Evolutionary conservation across 2,329 filamentous ascomycete genomes (phyloP).

Genomic region (Beauveria australis): DNA sequence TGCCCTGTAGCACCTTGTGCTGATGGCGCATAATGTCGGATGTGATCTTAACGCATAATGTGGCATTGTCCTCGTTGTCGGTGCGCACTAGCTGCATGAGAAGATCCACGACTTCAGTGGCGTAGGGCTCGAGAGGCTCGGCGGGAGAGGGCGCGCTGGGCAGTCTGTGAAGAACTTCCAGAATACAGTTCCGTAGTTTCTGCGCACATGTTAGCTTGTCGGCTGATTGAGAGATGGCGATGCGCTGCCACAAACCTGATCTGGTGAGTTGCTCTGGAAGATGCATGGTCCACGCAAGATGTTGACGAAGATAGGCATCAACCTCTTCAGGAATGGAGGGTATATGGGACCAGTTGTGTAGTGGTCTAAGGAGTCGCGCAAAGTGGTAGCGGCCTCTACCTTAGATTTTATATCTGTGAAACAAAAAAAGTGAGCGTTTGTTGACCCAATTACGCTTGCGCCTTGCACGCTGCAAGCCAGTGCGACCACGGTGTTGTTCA

Average conservation of each 20-base stretch:
- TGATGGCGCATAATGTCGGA: constrained; percentile 96
- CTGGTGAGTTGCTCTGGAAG: constrained; percentile 81
- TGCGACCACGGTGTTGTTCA: not conserved
- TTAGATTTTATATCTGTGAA: constrained; percentile 68
- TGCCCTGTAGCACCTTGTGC: constrained; percentile 65
- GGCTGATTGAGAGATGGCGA: not conserved
- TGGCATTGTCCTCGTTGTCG: constrained; percentile 98
- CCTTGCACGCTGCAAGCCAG: not conserved
- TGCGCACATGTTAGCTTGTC: constrained; percentile 25
- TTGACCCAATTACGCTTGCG: not conserved
- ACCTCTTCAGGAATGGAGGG: constrained; percentile 69
- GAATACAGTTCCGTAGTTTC: constrained; percentile 85
- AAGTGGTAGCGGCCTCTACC: constrained; percentile 70
- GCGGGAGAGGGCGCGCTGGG: constrained; percentile 60
- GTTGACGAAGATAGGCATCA: constrained; percentile 83
- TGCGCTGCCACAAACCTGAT: constrained; percentile 56
- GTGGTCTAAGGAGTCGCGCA: constrained; percentile 87
- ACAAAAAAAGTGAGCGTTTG: constrained; percentile 3
- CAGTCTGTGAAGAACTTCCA: constrained; percentile 89
- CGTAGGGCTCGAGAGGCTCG: constrained; percentile 81
- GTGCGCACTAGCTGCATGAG: constrained; percentile 80
- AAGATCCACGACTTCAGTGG: constrained; percentile 79
- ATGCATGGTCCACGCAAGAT: constrained; percentile 80
- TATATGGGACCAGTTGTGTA: constrained; percentile 76
- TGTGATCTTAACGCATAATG: constrained; percentile 95